A percentile compares a stretch with the other conserved stretches of the same genome.
Evolutionary conservation across 176 grass and related monocot genomes (phyloP).

Genomic region (Aegilops bicornis): DNA sequence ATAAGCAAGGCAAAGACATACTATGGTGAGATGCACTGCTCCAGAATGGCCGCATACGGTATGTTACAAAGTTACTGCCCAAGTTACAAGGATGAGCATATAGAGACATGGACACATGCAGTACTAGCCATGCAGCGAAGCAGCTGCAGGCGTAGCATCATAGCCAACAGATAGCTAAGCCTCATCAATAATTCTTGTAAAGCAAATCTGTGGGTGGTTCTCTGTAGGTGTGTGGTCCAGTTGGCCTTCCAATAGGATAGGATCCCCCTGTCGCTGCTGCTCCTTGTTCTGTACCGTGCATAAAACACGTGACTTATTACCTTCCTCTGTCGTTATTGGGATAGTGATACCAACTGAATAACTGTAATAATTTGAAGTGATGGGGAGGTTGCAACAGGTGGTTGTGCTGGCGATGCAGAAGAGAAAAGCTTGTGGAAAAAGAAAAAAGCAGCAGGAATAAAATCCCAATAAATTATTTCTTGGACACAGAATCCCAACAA

Average conservation of each 20-base stretch:
- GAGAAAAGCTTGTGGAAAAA: background rate
- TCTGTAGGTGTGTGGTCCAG: slow-evolving; percentile 36
- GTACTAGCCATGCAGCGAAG: background rate
- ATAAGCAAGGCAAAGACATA: background rate
- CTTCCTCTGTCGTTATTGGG: slow-evolving; percentile 19
- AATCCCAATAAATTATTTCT: background rate
- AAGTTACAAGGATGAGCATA: background rate
- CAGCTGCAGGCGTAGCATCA: slow-evolving; percentile 5
- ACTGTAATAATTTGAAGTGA: slow-evolving; percentile 47
- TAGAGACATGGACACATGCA: background rate
- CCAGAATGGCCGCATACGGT: background rate
- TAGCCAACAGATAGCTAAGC: background rate
- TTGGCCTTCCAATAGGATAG: slow-evolving; percentile 7
- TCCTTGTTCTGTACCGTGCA: slow-evolving; percentile 17
- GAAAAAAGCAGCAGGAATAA: background rate
- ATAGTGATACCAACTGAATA: slow-evolving; percentile 39
- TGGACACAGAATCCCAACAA: background rate
- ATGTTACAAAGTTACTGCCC: background rate
- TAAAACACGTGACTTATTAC: slow-evolving; percentile 48
- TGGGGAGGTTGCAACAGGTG: slow-evolving; percentile 23
- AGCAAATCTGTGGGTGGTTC: slow-evolving; percentile 13
- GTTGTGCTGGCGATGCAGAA: background rate
- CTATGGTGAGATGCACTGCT: background rate
- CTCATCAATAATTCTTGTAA: slow-evolving; percentile 34
- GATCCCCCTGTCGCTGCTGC: slow-evolving; percentile 28